A percentile compares a stretch with the other conserved stretches of the same genome.
phyloP scores from a whole-genome alignment of 768 basidiomycete species.

The Termitomyces heimii region DNA sequence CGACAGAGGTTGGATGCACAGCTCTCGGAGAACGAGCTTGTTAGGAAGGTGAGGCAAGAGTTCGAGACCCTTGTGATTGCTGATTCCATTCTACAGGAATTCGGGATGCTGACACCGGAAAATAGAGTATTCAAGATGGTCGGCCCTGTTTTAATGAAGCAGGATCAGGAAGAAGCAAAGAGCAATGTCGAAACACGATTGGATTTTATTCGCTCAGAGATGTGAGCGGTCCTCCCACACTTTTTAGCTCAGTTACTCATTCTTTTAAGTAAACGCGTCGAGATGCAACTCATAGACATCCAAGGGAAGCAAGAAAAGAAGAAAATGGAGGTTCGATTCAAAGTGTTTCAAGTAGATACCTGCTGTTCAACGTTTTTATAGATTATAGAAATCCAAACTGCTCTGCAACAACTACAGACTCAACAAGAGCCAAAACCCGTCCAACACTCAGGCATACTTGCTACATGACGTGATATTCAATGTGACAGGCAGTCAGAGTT shows the following conservation, averaged over 20 bases:
- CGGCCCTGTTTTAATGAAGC: constrained; percentile 85
- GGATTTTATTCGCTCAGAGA: constrained; percentile 83
- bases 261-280: constrained; percentile 60
- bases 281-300: constrained; percentile 74
- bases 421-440: constrained; percentile 18
- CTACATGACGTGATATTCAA: not conserved
- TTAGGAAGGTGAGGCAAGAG: constrained; percentile 62
- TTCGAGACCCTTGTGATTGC: not conserved
- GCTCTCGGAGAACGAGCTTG: constrained; percentile 85
- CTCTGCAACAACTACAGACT: constrained; percentile 37
- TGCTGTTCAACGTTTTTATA: constrained; percentile 21
- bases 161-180: constrained; percentile 85
- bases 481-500: not conserved
- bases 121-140: constrained; percentile 88
- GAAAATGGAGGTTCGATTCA: constrained; percentile 63
- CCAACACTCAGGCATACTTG: constrained; percentile 2
- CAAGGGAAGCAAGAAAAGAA: constrained; percentile 74
- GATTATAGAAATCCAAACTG: constrained; percentile 64
- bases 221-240: constrained; percentile 43
- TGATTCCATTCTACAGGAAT: constrained; percentile 56
- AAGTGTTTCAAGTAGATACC: constrained; percentile 3
- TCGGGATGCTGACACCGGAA: constrained; percentile 61
- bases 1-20: constrained; percentile 88
- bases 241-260: not conserved
- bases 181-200: constrained; percentile 84